A percentile compares a stretch with the other conserved stretches of the same genome.
phyloP scores from a whole-genome alignment of 129 eudicot species.

The Saussurea involucrata region DNA sequence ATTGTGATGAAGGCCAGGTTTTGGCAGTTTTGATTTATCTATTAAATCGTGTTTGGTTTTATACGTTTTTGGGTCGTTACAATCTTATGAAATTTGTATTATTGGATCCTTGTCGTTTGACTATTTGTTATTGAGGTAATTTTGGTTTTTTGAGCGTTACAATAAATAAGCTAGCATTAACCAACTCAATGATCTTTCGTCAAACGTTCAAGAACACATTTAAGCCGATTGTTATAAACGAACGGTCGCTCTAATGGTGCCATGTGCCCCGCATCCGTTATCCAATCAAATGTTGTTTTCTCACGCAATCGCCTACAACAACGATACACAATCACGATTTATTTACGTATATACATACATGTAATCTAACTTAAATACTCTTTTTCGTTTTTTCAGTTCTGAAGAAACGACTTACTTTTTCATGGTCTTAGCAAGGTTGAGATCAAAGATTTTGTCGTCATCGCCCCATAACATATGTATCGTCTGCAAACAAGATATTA shows the following conservation, averaged over 20 bases:
- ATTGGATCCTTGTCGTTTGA: no score
- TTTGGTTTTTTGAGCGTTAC: no score
- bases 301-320: slow-evolving; percentile 38
- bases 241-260: slow-evolving; percentile 36
- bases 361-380: not conserved
- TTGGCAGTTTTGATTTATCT: no score
- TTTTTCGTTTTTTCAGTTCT: not conserved
- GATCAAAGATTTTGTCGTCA: slow-evolving; percentile 39
- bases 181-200: not conserved
- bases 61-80: no score
- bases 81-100: no score
- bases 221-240: slow-evolving; percentile 34
- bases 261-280: slow-evolving; percentile 49
- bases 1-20: no score
- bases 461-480: slow-evolving; percentile 57
- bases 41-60: no score
- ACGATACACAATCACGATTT: slow-evolving; percentile 10
- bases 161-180: not conserved
- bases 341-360: not conserved
- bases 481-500: slow-evolving; percentile 20
- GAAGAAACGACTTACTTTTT: slow-evolving; percentile 36
- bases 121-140: no score
- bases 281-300: slow-evolving; percentile 14
- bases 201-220: slow-evolving; percentile 23
- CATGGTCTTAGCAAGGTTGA: slow-evolving; percentile 33